A percentile compares a stretch with the other conserved stretches of the same genome.
Conservation (phyloP, 164 flowering plant species). For the Tinospora cordifolia region DNA sequence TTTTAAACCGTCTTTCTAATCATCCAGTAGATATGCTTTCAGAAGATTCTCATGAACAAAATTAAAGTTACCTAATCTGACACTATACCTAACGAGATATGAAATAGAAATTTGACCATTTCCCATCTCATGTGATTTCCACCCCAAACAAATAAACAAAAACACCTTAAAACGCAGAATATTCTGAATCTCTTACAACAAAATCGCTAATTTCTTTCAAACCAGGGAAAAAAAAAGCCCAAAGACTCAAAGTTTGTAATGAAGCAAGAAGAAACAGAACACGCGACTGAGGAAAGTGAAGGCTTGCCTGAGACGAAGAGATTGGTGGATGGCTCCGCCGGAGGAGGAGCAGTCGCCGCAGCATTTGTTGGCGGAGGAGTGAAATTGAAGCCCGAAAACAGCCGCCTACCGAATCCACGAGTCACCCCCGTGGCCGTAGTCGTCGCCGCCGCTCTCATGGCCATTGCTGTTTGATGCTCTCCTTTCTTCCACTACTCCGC, state of each 20-base stretch:
- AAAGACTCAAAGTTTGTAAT: neutral
- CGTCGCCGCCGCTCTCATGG: neutral
- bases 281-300: neutral
- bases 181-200: too few relatives aligned
- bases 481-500: too few relatives aligned
- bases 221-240: neutral
- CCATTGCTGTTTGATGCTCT: neutral
- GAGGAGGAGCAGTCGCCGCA: constrained; percentile 25
- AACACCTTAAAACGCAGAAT: too few relatives aligned
- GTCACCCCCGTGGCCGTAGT: constrained; percentile 5
- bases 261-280: neutral
- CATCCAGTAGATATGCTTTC: too few relatives aligned
- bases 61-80: too few relatives aligned
- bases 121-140: too few relatives aligned
- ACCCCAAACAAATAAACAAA: too few relatives aligned
- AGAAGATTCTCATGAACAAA: too few relatives aligned
- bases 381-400: constrained; percentile 35
- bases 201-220: too few relatives aligned
- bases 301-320: constrained; percentile 48
- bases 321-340: constrained; percentile 46
- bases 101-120: too few relatives aligned
- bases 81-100: too few relatives aligned
- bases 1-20: too few relatives aligned
- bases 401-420: constrained; percentile 22
- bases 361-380: constrained; percentile 25